Percentiles rank a stretch among this genome's conserved stretches.
phyloP scores from a whole-genome alignment of 352 stramenopile genomes.

The Elongisporangium undulatum region DNA sequence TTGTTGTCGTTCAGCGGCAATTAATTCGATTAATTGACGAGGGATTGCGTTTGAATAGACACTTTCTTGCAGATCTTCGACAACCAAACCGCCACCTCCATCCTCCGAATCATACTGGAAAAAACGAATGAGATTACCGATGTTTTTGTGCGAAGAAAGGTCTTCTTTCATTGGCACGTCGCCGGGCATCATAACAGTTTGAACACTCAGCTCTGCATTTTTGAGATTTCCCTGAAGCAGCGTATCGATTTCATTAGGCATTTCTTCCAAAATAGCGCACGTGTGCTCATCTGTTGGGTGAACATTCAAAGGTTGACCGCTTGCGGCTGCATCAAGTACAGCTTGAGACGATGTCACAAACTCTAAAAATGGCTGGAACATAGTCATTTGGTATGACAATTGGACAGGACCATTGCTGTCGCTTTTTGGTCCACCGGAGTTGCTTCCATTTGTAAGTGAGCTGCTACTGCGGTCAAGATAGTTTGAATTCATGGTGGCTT shows the following conservation, averaged over 20 bases:
- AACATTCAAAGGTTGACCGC: constrained; percentile 71
- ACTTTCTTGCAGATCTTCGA: constrained; percentile 82
- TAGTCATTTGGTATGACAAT: constrained; percentile 82
- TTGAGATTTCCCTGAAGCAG: constrained; percentile 67
- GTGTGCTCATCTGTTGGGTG: constrained; percentile 77
- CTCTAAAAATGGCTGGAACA: constrained; percentile 82
- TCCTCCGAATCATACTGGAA: constrained; percentile 88
- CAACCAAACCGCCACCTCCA: constrained; percentile 69
- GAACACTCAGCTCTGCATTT: constrained; percentile 80
- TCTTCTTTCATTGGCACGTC: constrained; percentile 72
- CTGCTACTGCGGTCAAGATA: constrained; percentile 24
- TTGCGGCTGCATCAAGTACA: constrained; percentile 76
- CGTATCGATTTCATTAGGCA: constrained; percentile 59
- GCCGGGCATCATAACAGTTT: constrained; percentile 86
- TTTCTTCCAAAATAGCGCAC: constrained; percentile 68
- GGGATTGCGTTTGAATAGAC: constrained; percentile 76
- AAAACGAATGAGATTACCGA: constrained; percentile 86
- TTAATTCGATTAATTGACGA: constrained; percentile 74
- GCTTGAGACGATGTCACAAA: constrained; percentile 85
- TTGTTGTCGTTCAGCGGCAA: constrained; percentile 73
- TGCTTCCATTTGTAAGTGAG: constrained; percentile 15
- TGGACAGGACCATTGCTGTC: constrained; percentile 6
- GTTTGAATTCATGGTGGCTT: constrained; percentile 15
- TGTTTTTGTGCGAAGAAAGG: constrained; percentile 75
- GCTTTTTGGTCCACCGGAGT: constrained; percentile 19